A percentile compares a stretch with the other conserved stretches of the same genome.
Conservation (phyloP, 495 filamentous ascomycete species). For the Chlorociboria aeruginascens region DNA sequence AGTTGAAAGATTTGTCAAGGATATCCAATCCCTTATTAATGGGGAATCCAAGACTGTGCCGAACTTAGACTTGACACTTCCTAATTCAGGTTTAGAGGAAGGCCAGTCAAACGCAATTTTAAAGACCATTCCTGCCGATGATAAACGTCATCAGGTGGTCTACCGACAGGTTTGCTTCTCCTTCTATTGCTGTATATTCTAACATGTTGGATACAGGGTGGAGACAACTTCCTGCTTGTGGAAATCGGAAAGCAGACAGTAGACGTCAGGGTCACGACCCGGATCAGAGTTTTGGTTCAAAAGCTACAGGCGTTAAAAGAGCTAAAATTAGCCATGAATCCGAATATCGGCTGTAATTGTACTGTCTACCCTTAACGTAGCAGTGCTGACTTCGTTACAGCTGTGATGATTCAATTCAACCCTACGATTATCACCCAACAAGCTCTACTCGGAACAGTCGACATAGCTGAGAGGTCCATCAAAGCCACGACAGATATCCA, state of each 20-base stretch:
- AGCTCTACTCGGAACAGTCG: constrained; percentile 20
- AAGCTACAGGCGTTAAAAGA: constrained; percentile 5
- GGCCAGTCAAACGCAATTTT: constrained; percentile 3
- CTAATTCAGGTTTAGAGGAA: background rate
- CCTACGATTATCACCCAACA: constrained; percentile 23
- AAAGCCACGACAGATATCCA: constrained; percentile 27
- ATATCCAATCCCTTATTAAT: constrained; percentile 15
- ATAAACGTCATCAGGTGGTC: constrained; percentile 28
- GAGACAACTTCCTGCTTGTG: constrained; percentile 40
- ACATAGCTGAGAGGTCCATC: constrained; percentile 22
- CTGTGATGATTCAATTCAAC: constrained; percentile 15
- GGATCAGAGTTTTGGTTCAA: constrained; percentile 8
- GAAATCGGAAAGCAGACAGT: constrained; percentile 34
- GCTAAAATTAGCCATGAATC: constrained; percentile 5
- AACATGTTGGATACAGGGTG: constrained; percentile 25
- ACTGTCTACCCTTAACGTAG: background rate
- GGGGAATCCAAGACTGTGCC: constrained; percentile 1
- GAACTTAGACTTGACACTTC: background rate
- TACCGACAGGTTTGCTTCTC: constrained; percentile 30
- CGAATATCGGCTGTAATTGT: constrained; percentile 4
- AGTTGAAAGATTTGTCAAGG: constrained; percentile 27
- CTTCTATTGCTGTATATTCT: background rate
- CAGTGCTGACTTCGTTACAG: background rate
- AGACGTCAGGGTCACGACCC: constrained; percentile 7
- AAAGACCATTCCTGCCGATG: constrained; percentile 24